Evolutionary conservation across 306 rosid genomes (phyloP), one percentile per base, ranked within the genome.

Genomic region (Dalbergia oliveri): DNA sequence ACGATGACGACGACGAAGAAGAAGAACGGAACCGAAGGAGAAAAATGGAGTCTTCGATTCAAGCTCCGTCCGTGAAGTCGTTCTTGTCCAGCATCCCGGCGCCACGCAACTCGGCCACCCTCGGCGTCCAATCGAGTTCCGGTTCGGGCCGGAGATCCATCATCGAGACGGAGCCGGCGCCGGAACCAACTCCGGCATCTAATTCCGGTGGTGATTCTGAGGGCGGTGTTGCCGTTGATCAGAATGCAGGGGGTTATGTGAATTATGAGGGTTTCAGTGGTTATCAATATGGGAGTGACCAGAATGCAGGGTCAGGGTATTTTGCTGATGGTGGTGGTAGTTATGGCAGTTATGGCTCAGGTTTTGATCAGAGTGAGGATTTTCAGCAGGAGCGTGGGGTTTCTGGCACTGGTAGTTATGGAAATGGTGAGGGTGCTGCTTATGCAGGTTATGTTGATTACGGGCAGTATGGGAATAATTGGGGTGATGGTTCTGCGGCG

Each of bases 31-130:
- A 67, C 6, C 78, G 75, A 78, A 85, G 83, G 15, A 88, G 85
- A 34, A 91, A 81, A 2, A 23, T 83, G 10, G 85, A 82, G 11
- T 84, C 88, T 45, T 61, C 73, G 26, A 76, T 80, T 39, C 88
- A 90, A 81, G 50, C 91, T 4, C 49, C 89, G 23, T 82, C 92
- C 0, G 99, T 82, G 23, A 80, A 80, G 81, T 89, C 97, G 37
- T 92, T 92, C 86, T 74, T 93, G 18, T 88, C 94, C 11, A 79
- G 68, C 66, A 87, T 95, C 43, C 97, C 99, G n/a, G 99, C 98
- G 0, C 94, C 99, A 1, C 90, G 62, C 75, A 85, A 90, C 81
- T 53, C 97, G 3, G 61, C 90, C 8, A 88, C 91, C 0, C 84
- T 93, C 73, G 99, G 99, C 9, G 88, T 79, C 77, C 84, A 84